A percentile compares a stretch with the other conserved stretches of the same genome.
These are phyloP conservation scores for Tolypocladium ovalisporum DNA, from an alignment of 2,329 filamentous ascomycete genomes.

Conservation along the genomic window DNA sequence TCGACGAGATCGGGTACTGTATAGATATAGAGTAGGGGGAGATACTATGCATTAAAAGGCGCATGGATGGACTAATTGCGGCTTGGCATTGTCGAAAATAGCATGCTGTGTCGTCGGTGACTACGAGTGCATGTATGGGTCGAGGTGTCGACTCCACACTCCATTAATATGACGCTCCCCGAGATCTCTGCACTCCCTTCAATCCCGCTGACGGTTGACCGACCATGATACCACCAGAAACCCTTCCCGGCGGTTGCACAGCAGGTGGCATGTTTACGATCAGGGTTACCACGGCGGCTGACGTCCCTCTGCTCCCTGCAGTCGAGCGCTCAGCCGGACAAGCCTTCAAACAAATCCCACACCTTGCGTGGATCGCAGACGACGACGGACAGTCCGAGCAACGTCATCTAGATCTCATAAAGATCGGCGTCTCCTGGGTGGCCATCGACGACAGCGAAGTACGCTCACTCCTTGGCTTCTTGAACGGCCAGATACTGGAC, in stretches of 20 bases:
- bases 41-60: neutral
- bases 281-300: conserved; percentile 1
- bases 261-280: neutral
- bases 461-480: conserved; percentile 3
- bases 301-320: conserved; percentile 2
- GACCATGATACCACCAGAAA: neutral
- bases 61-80: neutral
- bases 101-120: neutral
- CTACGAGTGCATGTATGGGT: too few relatives aligned
- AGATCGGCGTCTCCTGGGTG: conserved; percentile 3
- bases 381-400: conserved; percentile 3
- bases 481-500: conserved; percentile 5
- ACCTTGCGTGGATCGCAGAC: conserved; percentile 5
- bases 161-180: neutral
- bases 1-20: too few relatives aligned
- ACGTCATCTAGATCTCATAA: conserved; percentile 4
- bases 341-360: conserved; percentile 4
- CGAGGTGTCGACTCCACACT: neutral
- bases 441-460: conserved; percentile 1
- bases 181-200: neutral
- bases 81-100: too few relatives aligned
- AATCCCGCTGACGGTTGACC: neutral
- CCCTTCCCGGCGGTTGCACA: neutral
- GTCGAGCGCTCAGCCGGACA: conserved; percentile 5
- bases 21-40: too few relatives aligned